phyloP scores from a whole-genome alignment of 345 rosid species.

The Gossypium arboreum region DNA sequence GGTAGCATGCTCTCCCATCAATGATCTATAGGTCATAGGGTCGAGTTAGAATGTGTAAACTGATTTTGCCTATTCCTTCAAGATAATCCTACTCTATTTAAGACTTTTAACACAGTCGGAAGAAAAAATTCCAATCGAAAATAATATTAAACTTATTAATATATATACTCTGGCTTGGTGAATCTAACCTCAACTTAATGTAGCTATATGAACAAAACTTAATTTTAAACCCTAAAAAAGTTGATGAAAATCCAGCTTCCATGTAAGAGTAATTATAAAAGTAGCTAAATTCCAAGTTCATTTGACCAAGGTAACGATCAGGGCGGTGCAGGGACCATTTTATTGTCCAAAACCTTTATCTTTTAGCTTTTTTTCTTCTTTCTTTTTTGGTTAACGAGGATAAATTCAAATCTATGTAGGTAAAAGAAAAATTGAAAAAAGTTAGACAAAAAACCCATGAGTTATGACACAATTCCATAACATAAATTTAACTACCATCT shows the following conservation, averaged over 20 bases:
- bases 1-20: no score
- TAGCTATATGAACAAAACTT: not conserved
- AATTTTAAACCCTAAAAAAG: not conserved
- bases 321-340: constrained; percentile 11
- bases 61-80: no score
- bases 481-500: constrained; percentile 10
- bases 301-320: not conserved
- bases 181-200: no score
- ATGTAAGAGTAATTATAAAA: not conserved
- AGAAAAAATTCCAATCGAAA: no score
- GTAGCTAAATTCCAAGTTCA: not conserved
- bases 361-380: not conserved
- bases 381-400: not conserved
- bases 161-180: no score
- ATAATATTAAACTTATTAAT: no score
- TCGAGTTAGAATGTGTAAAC: no score
- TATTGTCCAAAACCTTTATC: not conserved
- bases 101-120: no score
- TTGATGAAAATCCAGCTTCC: not conserved
- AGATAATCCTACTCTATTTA: no score
- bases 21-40: no score
- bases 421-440: not conserved
- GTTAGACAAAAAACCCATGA: constrained; percentile 18
- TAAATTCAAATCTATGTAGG: constrained; percentile 11
- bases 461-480: constrained; percentile 5